These are phyloP conservation scores for Triangularia verruculosa DNA, from an alignment of 2,329 filamentous ascomycete species.

Conservation along the genomic window DNA sequence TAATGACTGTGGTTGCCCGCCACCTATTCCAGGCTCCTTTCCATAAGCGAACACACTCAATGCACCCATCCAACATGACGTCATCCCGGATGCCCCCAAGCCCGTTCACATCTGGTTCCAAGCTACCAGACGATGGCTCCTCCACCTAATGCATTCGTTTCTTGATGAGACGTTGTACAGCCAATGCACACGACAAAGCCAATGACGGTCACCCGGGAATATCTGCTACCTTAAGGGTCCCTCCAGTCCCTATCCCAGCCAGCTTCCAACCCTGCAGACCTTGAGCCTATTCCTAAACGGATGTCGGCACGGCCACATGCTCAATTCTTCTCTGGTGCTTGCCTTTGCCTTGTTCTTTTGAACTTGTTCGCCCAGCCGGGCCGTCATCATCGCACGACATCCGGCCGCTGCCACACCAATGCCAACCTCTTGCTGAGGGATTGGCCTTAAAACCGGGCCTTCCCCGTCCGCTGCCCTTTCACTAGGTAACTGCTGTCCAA, in stretches of 20 bases:
- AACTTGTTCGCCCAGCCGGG: not conserved
- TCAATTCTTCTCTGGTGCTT: not conserved
- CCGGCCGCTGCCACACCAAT: not conserved
- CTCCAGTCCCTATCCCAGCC: not conserved
- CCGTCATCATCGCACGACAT: not conserved
- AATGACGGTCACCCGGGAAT: not conserved
- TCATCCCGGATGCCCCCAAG: not conserved
- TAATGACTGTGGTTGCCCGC: not conserved
- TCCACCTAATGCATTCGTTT: not conserved
- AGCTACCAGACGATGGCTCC: not conserved
- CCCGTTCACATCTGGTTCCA: not conserved
- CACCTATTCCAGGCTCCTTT: too few species aligned
- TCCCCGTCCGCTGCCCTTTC: not conserved
- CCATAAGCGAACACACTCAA: not conserved
- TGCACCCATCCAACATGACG: not conserved
- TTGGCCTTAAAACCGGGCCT: not conserved
- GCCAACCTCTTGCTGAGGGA: not conserved
- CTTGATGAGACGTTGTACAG: not conserved
- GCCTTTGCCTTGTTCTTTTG: not conserved
- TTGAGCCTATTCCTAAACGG: not conserved
- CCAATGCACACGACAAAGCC: not conserved
- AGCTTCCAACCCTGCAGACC: not conserved
- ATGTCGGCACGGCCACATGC: not conserved
- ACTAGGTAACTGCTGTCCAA: not conserved
- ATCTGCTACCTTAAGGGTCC: constrained; percentile 1